A percentile compares a stretch with the other conserved stretches of the same genome.
These are phyloP conservation scores for Ophiostoma montium DNA, from an alignment of 2,329 filamentous ascomycete genomes.

Conservation along the genomic window DNA sequence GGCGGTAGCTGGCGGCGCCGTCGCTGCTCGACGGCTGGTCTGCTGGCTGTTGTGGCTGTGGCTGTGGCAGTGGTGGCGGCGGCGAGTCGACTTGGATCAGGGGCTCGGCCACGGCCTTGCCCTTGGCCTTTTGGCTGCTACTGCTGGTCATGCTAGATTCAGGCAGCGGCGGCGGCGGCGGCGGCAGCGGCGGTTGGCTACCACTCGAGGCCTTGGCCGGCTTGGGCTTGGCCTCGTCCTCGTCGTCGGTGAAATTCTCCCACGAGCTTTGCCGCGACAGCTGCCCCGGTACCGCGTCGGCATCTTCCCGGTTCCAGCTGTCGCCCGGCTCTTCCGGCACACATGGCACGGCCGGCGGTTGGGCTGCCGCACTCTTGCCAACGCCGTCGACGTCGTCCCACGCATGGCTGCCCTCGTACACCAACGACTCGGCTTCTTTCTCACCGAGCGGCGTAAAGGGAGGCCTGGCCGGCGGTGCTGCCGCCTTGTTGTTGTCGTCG, in stretches of 20 bases:
- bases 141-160: no score
- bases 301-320: slow-evolving; percentile 40
- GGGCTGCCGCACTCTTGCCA: no score
- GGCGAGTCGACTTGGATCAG: not conserved
- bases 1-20: no score
- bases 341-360: not conserved
- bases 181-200: no score
- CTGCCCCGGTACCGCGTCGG: slow-evolving; percentile 18
- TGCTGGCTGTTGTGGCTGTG: no score
- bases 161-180: no score
- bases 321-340: slow-evolving; percentile 19
- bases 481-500: slow-evolving; percentile 13
- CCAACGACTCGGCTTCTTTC: not conserved
- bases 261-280: slow-evolving; percentile 24
- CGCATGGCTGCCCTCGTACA: slow-evolving; percentile 18
- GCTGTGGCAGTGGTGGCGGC: no score
- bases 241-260: slow-evolving; percentile 24
- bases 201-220: not conserved
- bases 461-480: slow-evolving; percentile 12
- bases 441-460: not conserved
- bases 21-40: not conserved
- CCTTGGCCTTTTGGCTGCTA: slow-evolving; percentile 3
- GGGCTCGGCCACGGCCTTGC: slow-evolving; percentile 6
- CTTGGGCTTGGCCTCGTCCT: not conserved
- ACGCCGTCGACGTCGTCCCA: slow-evolving; percentile 33